Base-by-base conservation (phyloP, 305 asterid species). In the Fraxinus platypoda region DNA sequence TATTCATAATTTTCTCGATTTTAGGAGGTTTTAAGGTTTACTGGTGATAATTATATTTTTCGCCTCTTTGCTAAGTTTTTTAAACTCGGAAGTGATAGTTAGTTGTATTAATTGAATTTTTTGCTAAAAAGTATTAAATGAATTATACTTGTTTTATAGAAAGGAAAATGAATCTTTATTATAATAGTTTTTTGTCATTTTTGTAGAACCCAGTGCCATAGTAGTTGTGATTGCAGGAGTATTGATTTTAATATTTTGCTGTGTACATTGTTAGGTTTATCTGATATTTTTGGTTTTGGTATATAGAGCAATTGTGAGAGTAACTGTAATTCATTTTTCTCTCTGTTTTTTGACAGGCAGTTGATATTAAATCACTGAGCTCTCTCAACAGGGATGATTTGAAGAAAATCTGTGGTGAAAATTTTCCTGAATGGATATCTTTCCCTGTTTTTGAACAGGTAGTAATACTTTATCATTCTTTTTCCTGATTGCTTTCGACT, bases 391-490 rank as follows among this genome's bases (percentile, higher is more conserved):
- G 97, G 91, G 98, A 97, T 30, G 98, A 97, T 85, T 80, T 97
- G 90, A 95, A 93, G 83, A 93, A 93, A 87, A 92, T 97, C 23
- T 97, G 99, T 74, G 99, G 98, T 59, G 99, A 93, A 25, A 92
- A 89, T 81, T 88, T 90, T 80, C 99, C 99, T 1, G 94, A 93
- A 79, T 97, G 99, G 99, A 95, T 97, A 80, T 94, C 98, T 2
- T 97, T 97, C 87, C 99, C 98, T 23, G 97, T 90, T 78, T 97
- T 59, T 81, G 98, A 94, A 88, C 98, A 94, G 97, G 99, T 97
- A 78, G 59, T 81, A 64, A 9, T 23, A 8, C 82, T 62, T 59
- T 26, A 70, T n/a, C 34, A 15, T 38, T 59, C 26, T 1, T 46
- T 77, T 72, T 81, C 35, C 43, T 77, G 57, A 34, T 62, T 77